phyloP scores from a whole-genome alignment of 106 monocot genomes.

The Vanilla planifolia region DNA sequence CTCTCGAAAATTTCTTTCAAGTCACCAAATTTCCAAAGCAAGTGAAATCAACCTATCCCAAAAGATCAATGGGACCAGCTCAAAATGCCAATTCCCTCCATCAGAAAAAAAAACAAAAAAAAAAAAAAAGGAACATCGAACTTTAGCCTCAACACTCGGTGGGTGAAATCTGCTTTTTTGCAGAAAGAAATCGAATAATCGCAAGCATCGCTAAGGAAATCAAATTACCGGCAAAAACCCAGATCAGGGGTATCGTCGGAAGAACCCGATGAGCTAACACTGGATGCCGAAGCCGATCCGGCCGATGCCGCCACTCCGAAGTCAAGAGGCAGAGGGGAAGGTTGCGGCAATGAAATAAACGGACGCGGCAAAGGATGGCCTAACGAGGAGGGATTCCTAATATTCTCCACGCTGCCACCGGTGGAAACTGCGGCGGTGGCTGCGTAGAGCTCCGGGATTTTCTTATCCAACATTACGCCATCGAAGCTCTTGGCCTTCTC shows the following conservation, averaged over 20 bases:
- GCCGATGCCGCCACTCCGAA: slow-evolving; percentile 1
- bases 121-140: too few relatives aligned
- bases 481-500: slow-evolving; percentile 20
- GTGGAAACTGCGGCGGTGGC: neutral
- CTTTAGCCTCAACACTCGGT: too few relatives aligned
- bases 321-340: neutral
- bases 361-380: slow-evolving; percentile 41
- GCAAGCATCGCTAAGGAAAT: too few relatives aligned
- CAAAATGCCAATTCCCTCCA: too few relatives aligned
- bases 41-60: too few relatives aligned
- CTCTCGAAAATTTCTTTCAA: too few relatives aligned
- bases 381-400: neutral
- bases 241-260: slow-evolving; percentile 31
- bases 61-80: too few relatives aligned
- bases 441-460: neutral
- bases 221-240: slow-evolving; percentile 25
- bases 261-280: slow-evolving; percentile 19
- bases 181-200: neutral
- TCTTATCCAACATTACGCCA: neutral
- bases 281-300: slow-evolving; percentile 33
- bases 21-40: too few relatives aligned
- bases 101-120: too few relatives aligned
- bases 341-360: slow-evolving; percentile 10
- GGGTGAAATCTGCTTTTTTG: too few relatives aligned
- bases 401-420: neutral